Conservation (phyloP, 495 filamentous ascomycete species). For the Trichoderma erinaceum region DNA sequence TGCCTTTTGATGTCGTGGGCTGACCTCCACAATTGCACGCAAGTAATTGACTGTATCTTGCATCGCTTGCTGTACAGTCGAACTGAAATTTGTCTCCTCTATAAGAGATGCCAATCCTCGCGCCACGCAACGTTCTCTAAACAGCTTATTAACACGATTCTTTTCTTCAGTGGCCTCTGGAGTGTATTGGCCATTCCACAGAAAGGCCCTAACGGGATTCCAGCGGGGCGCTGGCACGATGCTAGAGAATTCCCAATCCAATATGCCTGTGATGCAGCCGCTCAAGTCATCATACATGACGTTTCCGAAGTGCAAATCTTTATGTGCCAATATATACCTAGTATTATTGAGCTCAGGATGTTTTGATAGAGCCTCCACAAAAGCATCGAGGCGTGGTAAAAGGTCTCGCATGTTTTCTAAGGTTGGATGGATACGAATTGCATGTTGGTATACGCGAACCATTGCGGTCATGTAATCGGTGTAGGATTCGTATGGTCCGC, state of each 20-base stretch:
- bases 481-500: conserved; percentile 22
- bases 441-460: conserved; percentile 22
- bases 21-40: conserved; percentile 7
- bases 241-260: conserved; percentile 37
- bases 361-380: conserved; percentile 15
- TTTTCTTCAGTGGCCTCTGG: conserved; percentile 23
- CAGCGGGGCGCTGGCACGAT: conserved; percentile 29
- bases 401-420: conserved; percentile 24
- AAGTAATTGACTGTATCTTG: neutral
- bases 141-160: conserved; percentile 22
- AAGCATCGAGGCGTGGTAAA: conserved; percentile 23
- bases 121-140: conserved; percentile 19
- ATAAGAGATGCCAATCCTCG: neutral
- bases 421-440: conserved; percentile 23
- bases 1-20: neutral
- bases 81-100: neutral
- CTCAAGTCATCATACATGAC: conserved; percentile 28
- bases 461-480: conserved; percentile 22
- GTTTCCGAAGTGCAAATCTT: conserved; percentile 36
- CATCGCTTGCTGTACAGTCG: neutral
- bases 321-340: conserved; percentile 28
- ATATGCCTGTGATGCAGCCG: conserved; percentile 27
- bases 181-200: conserved; percentile 26
- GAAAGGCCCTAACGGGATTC: conserved; percentile 29
- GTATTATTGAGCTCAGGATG: conserved; percentile 24